Evolutionary conservation across 164 flowering plant species (phyloP).

Genomic region (Tinospora cordifolia): DNA sequence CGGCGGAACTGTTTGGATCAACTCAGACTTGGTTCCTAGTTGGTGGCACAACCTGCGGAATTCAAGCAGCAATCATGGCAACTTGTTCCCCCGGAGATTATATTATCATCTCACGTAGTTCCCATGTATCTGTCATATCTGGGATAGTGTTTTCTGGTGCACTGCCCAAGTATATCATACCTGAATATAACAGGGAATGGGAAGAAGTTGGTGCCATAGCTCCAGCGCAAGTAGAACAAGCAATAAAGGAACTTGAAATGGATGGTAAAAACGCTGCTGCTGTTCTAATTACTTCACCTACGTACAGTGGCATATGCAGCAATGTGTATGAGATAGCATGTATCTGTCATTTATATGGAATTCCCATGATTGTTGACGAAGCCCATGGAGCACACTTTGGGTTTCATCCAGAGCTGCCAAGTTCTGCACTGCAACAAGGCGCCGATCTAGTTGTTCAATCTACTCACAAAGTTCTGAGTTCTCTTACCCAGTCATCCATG

Average conservation of each 20-base stretch:
- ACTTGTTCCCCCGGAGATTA: conserved; percentile 49
- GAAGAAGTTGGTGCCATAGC: conserved; percentile 39
- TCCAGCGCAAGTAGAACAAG: conserved; percentile 15
- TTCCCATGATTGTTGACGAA: conserved; percentile 51
- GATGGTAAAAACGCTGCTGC: conserved; percentile 37
- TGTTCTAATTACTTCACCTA: conserved; percentile 45
- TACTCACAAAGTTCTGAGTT: conserved; percentile 48
- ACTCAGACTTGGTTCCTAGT: conserved; percentile 56
- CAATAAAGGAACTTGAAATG: conserved; percentile 32
- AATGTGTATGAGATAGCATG: conserved; percentile 25
- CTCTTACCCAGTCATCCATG: conserved; percentile 55
- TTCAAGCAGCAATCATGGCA: conserved; percentile 55
- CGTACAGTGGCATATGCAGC: conserved; percentile 50
- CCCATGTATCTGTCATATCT: conserved; percentile 47
- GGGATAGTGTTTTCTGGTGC: conserved; percentile 48
- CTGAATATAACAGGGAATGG: conserved; percentile 40
- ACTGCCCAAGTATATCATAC: conserved; percentile 36
- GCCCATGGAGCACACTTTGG: conserved; percentile 57
- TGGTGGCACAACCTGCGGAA: conserved; percentile 53
- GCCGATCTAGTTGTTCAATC: conserved; percentile 50
- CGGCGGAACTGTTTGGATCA: conserved; percentile 44
- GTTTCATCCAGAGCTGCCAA: conserved; percentile 38
- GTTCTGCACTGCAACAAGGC: conserved; percentile 45
- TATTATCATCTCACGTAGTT: conserved; percentile 41
- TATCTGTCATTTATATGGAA: conserved; percentile 32